Evolutionary conservation across 1,284 basidiomycete species (phyloP), one percentile per base, ranked within the genome.

Genomic region (Ustilago crameri): DNA sequence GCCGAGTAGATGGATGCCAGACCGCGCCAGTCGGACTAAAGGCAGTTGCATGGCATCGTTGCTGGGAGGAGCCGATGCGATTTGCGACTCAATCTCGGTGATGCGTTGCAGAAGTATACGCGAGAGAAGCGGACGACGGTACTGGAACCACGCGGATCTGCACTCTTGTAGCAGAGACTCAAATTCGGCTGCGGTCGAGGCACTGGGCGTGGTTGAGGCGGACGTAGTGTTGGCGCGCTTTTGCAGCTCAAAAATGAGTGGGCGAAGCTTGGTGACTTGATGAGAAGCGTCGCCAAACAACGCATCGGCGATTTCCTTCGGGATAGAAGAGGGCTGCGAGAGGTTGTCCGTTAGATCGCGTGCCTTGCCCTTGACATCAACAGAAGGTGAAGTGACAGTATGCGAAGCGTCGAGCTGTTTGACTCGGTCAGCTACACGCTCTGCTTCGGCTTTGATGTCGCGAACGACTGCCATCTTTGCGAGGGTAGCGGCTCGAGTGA

Each of bases 401-500:
- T 27, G 43, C 44, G n/a, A 38, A 1, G 55, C 50, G 5, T 52
- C 58, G 23, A 69, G 53, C 53, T 61, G 54, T 34, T 71, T 75
- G 26, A 77, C 24, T 9, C 56, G 52, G 3, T 56, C 51, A 1
- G 53, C 51, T 0, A 48, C 45, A 12, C 56, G 43, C 2, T 65
- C 53, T 12, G 50, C 41, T 22, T 61, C 30, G 1, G 63, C 20
- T 42, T 61, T 69, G 24, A 66, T 51, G 5, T 59, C 46, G n/a
- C 57, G 42, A 5, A 66, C 50, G 22, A 74, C 61, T 12, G 64
- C 73, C 63, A 79, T 62, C 50, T 75, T 73, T 17, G 69, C 74
- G 2, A 79, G 54, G 10, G 66, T 74, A 8, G 68, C 76, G 24
- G 74, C 78, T 10, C 78, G 45, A 0, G 72, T 70, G 26, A 78